These are phyloP conservation scores for Coniferiporia weirii DNA, from an alignment of 1,284 basidiomycete genomes.

Conservation along the genomic window DNA sequence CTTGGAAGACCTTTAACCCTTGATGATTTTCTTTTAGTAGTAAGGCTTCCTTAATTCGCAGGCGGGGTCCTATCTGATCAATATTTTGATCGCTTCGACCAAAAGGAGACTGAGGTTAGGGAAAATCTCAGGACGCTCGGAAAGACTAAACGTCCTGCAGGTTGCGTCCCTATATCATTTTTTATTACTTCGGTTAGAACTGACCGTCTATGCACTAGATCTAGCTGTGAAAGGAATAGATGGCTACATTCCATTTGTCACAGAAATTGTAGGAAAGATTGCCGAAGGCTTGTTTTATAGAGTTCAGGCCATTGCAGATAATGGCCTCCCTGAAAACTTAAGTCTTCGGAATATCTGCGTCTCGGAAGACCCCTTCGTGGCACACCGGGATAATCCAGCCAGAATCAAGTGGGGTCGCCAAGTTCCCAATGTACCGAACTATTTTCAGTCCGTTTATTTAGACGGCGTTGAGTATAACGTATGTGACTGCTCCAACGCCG, in stretches of 20 bases:
- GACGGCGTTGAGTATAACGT: slow-evolving; percentile 54
- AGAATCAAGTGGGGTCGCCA: slow-evolving; percentile 44
- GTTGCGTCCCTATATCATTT: no score
- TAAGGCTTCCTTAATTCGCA: neutral
- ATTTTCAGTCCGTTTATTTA: slow-evolving; percentile 42
- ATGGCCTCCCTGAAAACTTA: slow-evolving; percentile 6
- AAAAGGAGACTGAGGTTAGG: neutral
- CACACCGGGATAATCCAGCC: slow-evolving; percentile 42
- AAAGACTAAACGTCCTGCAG: neutral
- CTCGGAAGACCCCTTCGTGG: slow-evolving; percentile 23
- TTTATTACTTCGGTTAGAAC: no score
- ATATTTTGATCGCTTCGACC: neutral
- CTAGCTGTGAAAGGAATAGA: no score
- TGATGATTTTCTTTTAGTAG: neutral
- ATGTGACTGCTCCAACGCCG: slow-evolving; percentile 21
- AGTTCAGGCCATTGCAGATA: slow-evolving; percentile 35
- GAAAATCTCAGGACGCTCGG: neutral
- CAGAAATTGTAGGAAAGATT: slow-evolving; percentile 42
- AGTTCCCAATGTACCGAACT: slow-evolving; percentile 21
- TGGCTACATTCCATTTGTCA: slow-evolving; percentile 40
- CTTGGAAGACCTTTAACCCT: neutral
- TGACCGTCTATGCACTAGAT: no score
- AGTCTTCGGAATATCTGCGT: slow-evolving; percentile 24
- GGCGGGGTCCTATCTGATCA: neutral
- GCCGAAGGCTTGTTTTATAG: slow-evolving; percentile 45